These are phyloP conservation scores for Lactarius vividus DNA, from an alignment of 768 basidiomycete genomes.

Conservation along the genomic window DNA sequence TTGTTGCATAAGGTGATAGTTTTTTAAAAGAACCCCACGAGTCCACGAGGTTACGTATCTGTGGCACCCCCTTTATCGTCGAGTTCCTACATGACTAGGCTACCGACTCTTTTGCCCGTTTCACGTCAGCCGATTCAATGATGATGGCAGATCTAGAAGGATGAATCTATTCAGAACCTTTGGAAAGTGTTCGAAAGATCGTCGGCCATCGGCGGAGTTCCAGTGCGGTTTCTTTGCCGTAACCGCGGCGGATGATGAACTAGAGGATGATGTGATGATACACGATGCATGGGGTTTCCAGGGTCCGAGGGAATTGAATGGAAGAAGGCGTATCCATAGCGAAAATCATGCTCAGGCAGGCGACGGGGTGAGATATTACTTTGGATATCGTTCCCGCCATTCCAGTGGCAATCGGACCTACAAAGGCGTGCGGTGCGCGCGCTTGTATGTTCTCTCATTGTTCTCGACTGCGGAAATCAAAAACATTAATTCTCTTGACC, in stretches of 20 bases:
- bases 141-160: neutral
- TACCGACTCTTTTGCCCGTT: neutral
- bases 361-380: neutral
- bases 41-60: neutral
- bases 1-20: neutral
- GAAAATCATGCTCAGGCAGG: neutral
- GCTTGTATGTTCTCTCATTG: neutral
- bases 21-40: neutral
- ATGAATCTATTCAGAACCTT: neutral
- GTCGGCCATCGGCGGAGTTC: conserved; percentile 1
- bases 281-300: neutral
- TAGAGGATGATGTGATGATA: neutral
- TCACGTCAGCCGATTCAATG: neutral
- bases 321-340: neutral
- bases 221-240: neutral
- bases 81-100: neutral
- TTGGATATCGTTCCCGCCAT: neutral
- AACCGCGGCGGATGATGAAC: neutral
- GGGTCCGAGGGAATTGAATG: neutral
- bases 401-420: neutral
- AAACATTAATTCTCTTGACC: neutral
- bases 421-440: neutral
- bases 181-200: conserved; percentile 1
- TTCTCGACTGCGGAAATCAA: neutral
- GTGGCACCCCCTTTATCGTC: neutral